Base-by-base conservation (phyloP, 768 basidiomycete genomes). In the Panaeolus cyanescens region DNA sequence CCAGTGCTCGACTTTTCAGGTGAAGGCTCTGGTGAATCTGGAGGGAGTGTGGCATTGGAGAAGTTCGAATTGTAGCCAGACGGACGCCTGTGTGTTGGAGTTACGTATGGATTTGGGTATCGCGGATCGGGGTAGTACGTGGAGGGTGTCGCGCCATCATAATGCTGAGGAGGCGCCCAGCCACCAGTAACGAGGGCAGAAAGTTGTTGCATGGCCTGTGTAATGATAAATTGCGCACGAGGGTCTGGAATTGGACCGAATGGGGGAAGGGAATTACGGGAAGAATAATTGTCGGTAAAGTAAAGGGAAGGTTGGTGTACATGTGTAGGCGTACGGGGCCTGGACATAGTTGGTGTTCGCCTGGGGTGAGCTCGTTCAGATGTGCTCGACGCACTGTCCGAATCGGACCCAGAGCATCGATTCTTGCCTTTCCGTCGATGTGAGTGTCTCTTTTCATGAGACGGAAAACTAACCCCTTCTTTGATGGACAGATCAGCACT, bases 31-130 rank as follows among this genome's bases (percentile, higher is more conserved):
- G 85, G 81, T 3, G 85, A 83, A 40, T 82, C 82, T 5, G 86
- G 82, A 4, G 85, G 84, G n/a, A 83, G 64, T 1, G 80, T 81
- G 7, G 78, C 82, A 55, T 64, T 68, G 17, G 85, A 83, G 55
- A 79, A 74, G 37, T 73, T 74, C 2, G 85, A 82, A 58, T 84
- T 76, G 56, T 75, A 81, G 19, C 69, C 58, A 67, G 74, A 76
- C 4, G 79, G 74, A 58, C 78, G 75, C 17, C 69, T 70, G 63
- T 74, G 76, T 73, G 71, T 75, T 1, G 82, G 79, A 3, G 79
- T 80, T 2, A 72, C 69, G 57, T 75, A 77, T 25, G 70, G 22
- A 28, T 50, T 50, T 50, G 33, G 37, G 58, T 61, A n/a, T 57
- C 54, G 20, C 61, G 59, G 6, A 62, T 64, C 32, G 60, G 65